Percentiles rank a stretch among this genome's conserved stretches.
phyloP scores from a whole-genome alignment of 2,329 filamentous ascomycete genomes.

The Bipolaris zeicola region DNA sequence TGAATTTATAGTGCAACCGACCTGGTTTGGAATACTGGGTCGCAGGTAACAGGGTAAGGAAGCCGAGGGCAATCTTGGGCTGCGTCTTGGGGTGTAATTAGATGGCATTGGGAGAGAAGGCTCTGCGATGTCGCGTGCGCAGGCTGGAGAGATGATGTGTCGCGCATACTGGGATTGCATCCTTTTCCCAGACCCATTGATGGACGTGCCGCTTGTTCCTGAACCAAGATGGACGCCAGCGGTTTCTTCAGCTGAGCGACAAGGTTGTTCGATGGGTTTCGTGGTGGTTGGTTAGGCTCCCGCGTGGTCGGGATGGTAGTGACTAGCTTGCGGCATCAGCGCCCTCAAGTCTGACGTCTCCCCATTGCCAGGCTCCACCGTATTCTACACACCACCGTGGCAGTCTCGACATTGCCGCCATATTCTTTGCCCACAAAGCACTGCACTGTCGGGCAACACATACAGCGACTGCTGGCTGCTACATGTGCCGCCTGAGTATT shows the following conservation, averaged over 20 bases:
- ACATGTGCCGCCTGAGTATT: constrained; percentile 39
- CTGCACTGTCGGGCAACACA: not conserved
- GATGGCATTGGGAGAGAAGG: not conserved
- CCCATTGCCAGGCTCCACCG: constrained; percentile 23
- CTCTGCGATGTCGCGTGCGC: constrained; percentile 18
- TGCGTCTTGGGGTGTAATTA: not conserved
- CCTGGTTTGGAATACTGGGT: not conserved
- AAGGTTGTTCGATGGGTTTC: constrained; percentile 8
- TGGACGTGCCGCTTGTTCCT: not conserved
- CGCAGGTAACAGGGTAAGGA: not conserved
- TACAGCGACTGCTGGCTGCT: constrained; percentile 10
- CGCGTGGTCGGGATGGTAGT: constrained; percentile 24
- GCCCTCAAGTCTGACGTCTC: constrained; percentile 30
- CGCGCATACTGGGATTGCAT: not conserved
- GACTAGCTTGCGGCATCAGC: constrained; percentile 29
- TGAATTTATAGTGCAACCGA: not conserved
- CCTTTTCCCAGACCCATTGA: not conserved
- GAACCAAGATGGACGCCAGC: not conserved
- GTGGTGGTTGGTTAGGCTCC: constrained; percentile 18
- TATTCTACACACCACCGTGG: constrained; percentile 23
- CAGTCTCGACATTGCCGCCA: constrained; percentile 22
- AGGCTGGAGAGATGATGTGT: not conserved
- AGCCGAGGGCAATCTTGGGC: not conserved
- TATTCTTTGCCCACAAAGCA: constrained; percentile 3
- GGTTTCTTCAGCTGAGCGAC: not conserved